Conservation (phyloP, 129 eudicot genomes). For the Saussurea involucrata region DNA sequence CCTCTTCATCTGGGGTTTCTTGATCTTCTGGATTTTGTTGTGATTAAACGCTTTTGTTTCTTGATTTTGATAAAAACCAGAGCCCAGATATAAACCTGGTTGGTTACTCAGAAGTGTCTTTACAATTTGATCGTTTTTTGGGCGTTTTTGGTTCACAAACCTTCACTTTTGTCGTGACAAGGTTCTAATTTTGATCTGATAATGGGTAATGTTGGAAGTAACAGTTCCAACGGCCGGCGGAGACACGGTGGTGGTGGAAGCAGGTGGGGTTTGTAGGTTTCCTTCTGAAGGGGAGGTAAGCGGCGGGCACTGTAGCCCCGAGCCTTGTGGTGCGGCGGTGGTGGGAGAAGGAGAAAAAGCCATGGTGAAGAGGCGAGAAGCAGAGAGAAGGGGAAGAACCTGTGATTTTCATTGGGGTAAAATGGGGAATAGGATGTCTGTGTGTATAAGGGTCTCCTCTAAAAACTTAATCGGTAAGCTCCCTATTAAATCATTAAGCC, state of each 20-base stretch:
- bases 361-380: no score
- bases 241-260: conserved; percentile 36
- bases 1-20: neutral
- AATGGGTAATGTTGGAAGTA: conserved; percentile 79
- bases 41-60: neutral
- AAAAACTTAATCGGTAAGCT: no score
- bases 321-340: no score
- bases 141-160: neutral
- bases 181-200: neutral
- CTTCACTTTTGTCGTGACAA: neutral
- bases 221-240: conserved; percentile 49
- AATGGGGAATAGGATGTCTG: no score
- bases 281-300: no score
- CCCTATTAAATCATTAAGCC: no score
- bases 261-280: no score
- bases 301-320: no score
- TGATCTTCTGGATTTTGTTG: neutral
- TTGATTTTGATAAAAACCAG: neutral
- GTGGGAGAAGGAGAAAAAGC: no score
- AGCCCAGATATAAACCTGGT: conserved; percentile 1
- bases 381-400: no score
- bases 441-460: no score
- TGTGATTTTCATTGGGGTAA: no score
- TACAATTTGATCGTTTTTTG: neutral
- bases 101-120: conserved; percentile 1